Percentiles rank a stretch among this genome's conserved stretches.
Evolutionary conservation across 148 eudicot genomes (phyloP).

Genomic region (Camellia japonica): DNA sequence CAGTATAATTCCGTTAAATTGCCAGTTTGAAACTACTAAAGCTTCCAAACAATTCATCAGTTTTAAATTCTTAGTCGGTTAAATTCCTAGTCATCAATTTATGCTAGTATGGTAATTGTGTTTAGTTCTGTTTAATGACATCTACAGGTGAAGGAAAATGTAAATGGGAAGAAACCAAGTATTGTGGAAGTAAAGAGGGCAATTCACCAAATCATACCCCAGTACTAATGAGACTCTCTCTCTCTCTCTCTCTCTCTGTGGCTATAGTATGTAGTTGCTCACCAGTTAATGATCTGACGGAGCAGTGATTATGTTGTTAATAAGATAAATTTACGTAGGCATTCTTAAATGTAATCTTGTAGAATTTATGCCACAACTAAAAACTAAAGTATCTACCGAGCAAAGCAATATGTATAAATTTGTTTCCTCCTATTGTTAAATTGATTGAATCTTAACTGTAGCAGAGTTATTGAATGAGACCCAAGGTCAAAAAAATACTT

Average conservation of each 20-base stretch:
- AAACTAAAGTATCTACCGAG: not conserved
- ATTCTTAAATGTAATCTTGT: slow-evolving; percentile 1
- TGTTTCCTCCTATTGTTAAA: no score
- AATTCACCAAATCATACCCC: slow-evolving; percentile 52
- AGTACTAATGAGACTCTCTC: not conserved
- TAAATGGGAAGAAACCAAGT: slow-evolving; percentile 64
- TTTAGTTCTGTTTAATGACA: not conserved
- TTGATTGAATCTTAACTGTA: no score
- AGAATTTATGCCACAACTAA: not conserved
- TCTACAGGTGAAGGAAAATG: slow-evolving; percentile 67
- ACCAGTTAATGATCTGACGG: no score
- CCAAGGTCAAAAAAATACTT: no score
- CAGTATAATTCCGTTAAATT: no score
- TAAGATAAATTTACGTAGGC: not conserved
- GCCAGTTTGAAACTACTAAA: no score
- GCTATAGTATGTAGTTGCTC: no score
- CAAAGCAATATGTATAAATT: no score
- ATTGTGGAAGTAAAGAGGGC: slow-evolving; percentile 80
- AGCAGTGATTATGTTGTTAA: not conserved
- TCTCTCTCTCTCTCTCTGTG: no score
- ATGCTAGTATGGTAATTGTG: not conserved
- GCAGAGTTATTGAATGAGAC: no score
- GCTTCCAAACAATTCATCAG: no score
- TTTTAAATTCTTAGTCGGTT: no score
- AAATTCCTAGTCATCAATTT: not conserved